Conservation (phyloP, 2,329 filamentous ascomycete genomes). For the Exophiala dermatitidis region DNA sequence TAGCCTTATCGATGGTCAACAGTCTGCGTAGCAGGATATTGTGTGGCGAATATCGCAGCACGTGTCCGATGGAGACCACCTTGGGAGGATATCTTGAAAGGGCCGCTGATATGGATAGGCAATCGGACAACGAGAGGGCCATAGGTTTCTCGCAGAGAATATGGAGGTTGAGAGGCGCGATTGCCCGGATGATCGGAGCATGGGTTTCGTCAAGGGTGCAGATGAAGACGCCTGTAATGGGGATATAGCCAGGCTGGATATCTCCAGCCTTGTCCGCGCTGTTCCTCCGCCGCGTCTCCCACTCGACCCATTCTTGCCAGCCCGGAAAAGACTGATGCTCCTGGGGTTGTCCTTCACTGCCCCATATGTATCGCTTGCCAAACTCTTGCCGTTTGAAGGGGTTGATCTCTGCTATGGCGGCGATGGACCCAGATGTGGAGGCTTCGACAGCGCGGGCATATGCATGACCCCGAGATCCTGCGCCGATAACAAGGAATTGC, state of each 20-base stretch:
- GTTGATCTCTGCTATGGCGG: conserved; percentile 74
- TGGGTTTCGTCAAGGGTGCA: conserved; percentile 86
- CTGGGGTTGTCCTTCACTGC: conserved; percentile 37
- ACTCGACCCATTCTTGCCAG: conserved; percentile 66
- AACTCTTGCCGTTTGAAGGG: conserved; percentile 67
- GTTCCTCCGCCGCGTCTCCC: conserved; percentile 58
- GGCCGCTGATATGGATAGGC: conserved; percentile 46
- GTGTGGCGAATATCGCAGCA: conserved; percentile 86
- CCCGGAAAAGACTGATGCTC: conserved; percentile 63
- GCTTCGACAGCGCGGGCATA: conserved; percentile 65
- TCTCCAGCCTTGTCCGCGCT: conserved; percentile 41
- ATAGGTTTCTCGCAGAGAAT: conserved; percentile 95
- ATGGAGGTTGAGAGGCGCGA: conserved; percentile 64
- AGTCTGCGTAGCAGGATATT: conserved; percentile 78
- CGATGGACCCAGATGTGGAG: conserved; percentile 43
- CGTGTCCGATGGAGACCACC: conserved; percentile 88
- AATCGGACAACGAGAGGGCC: conserved; percentile 70
- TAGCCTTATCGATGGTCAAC: conserved; percentile 63
- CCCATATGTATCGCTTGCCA: conserved; percentile 68
- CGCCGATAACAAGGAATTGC: conserved; percentile 69
- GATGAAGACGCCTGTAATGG: conserved; percentile 51
- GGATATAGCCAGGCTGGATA: conserved; percentile 46
- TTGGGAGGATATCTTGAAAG: conserved; percentile 29
- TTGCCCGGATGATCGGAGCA: conserved; percentile 66
- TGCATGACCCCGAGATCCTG: conserved; percentile 67